Base-by-base conservation (phyloP, 257 asterid genomes). In the Solanum sparsipilum region DNA sequence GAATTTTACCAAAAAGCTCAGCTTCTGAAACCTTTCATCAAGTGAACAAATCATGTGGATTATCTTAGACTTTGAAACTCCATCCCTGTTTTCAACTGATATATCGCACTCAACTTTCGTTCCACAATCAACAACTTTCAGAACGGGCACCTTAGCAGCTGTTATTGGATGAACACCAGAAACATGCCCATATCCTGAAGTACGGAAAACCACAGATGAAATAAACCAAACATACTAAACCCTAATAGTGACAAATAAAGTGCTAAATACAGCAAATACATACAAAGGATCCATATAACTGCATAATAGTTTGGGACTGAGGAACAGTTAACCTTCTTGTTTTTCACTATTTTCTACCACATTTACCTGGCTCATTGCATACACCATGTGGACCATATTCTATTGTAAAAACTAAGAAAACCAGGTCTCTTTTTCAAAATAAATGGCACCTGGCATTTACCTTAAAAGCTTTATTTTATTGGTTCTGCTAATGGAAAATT, bases 51-150 rank as follows among this genome's bases (percentile, higher is more conserved):
- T 94, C 74, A 95, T 90, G 87, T 91, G 90, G 89, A 96, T 93
- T 90, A 96, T 91, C 89, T 86, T 89, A 88, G 99, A 96, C 92
- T 96, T 96, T 90, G 91, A 88, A 88, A 96, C 93, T 79, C 99
- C 99, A 84, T 96, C 99, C 93, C 98, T 92, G 89, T 95, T 96
- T 93, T 96, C 99, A 91, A 96, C 93, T 36, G 99, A 96, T 89
- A 96, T 92, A 94, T 96, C 99, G 88, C 99, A 96, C 91, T 95
- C 98, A 85, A 96, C 94, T 88, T 98, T 95, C 82, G 99, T 95
- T 91, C 99, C 99, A 86, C 96, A 93, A 90, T 97, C 99, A 89
- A 95, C 93, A 87, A 96, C 96, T 92, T 97, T 97, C 83, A 97
- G 90, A 91, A 97, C 90, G 35, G 99, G 99, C 90, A 97, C 99